Percentiles rank a stretch among this genome's conserved stretches.
These are phyloP conservation scores for Sporothrix mexicana DNA, from an alignment of 2,329 filamentous ascomycete species.

Conservation along the genomic window DNA sequence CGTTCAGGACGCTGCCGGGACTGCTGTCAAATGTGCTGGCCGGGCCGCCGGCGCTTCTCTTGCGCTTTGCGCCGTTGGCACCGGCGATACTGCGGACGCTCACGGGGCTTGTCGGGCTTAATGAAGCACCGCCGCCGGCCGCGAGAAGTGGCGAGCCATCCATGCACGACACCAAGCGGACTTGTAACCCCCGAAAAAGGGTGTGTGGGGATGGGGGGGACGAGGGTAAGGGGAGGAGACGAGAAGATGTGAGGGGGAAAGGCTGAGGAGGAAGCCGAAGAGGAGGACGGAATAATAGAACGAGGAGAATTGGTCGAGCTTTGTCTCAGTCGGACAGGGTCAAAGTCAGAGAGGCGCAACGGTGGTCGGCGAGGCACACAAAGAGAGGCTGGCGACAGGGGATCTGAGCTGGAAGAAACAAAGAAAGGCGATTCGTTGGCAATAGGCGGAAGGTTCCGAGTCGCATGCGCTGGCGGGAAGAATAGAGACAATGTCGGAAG, in stretches of 20 bases:
- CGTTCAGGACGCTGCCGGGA: slow-evolving; percentile 62
- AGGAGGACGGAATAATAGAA: not conserved
- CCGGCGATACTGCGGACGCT: slow-evolving; percentile 56
- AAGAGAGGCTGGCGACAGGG: not conserved
- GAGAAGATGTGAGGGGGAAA: not conserved
- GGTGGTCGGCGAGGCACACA: not conserved
- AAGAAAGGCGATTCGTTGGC: slow-evolving; percentile 9
- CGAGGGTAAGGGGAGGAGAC: not conserved
- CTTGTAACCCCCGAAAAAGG: slow-evolving; percentile 14
- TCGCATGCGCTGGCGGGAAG: not conserved
- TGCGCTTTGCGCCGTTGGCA: slow-evolving; percentile 61
- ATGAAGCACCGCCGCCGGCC: slow-evolving; percentile 43
- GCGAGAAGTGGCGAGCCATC: slow-evolving; percentile 47
- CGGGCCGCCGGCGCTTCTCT: slow-evolving; percentile 56
- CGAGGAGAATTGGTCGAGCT: not conserved
- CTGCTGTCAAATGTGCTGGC: slow-evolving; percentile 60
- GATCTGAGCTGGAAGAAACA: not conserved
- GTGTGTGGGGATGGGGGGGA: not conserved
- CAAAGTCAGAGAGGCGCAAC: not conserved
- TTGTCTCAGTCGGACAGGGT: slow-evolving; percentile 4
- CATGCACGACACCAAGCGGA: slow-evolving; percentile 41
- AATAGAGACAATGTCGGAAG: not conserved
- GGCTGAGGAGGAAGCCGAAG: not conserved
- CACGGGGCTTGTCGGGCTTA: slow-evolving; percentile 61
- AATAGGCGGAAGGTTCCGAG: slow-evolving; percentile 22